Percentiles rank a stretch among this genome's conserved stretches.
Evolutionary conservation across 345 rosid species (phyloP).

Genomic region (Eucalyptus caleyi): DNA sequence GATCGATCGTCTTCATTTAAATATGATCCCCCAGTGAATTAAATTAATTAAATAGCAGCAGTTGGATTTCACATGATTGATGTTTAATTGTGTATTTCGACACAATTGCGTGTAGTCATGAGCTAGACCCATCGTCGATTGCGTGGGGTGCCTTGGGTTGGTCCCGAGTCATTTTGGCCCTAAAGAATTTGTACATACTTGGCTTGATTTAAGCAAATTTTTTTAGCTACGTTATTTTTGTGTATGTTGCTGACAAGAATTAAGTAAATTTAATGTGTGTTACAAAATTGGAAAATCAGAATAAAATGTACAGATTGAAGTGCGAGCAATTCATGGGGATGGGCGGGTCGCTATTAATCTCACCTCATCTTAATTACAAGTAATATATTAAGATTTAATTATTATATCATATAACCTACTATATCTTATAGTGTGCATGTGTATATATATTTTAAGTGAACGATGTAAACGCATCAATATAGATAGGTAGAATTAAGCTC

Average conservation of each 20-base stretch:
- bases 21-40: not conserved
- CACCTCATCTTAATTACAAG: not conserved
- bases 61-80: not conserved
- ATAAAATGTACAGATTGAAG: not conserved
- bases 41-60: not conserved
- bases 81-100: not conserved
- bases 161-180: not conserved
- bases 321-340: not conserved
- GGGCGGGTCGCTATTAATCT: not conserved
- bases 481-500: not conserved
- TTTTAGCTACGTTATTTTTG: not conserved
- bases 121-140: not conserved
- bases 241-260: not conserved
- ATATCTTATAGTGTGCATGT: not conserved
- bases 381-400: too few relatives aligned
- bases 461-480: not conserved
- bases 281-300: not conserved
- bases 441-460: not conserved
- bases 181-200: not conserved
- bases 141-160: not conserved
- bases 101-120: not conserved
- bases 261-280: not conserved
- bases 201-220: not conserved
- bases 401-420: not conserved
- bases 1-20: not conserved